phyloP scores from a whole-genome alignment of 768 basidiomycete genomes.

The Punctularia strigosozonata region DNA sequence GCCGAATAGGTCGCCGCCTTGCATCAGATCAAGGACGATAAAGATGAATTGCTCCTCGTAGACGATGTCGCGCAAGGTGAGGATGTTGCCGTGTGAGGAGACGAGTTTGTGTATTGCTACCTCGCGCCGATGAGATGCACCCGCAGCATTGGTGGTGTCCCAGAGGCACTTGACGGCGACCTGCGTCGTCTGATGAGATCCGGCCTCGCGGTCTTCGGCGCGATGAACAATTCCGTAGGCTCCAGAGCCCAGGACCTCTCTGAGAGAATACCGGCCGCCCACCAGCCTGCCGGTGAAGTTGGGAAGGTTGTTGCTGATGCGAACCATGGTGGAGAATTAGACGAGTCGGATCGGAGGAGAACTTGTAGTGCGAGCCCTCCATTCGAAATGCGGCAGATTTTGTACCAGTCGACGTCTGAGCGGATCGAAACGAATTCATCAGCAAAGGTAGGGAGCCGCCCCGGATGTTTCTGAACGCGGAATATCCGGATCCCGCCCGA shows the following conservation, averaged over 20 bases:
- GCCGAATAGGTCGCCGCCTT: conserved; percentile 33
- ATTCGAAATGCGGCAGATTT: no score
- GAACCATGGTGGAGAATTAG: no score
- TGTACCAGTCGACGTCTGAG: no score
- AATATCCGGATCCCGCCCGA: no score
- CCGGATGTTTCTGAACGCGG: no score
- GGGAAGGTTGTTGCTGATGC: no score
- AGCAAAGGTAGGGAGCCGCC: no score
- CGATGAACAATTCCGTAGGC: conserved; percentile 72
- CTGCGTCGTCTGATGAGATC: no score
- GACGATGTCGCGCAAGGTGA: conserved; percentile 56
- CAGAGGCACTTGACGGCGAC: conserved; percentile 73
- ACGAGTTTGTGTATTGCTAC: conserved; percentile 44
- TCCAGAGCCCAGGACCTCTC: conserved; percentile 57
- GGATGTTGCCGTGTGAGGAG: conserved; percentile 47
- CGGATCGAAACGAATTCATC: no score
- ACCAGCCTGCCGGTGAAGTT: no score
- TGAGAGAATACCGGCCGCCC: conserved; percentile 50
- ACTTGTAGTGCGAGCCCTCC: no score
- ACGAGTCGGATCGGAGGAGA: no score
- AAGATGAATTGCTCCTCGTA: conserved; percentile 52
- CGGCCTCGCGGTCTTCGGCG: conserved; percentile 39
- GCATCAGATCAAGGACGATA: conserved; percentile 42
- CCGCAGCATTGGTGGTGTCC: conserved; percentile 37
- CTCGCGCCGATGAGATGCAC: conserved; percentile 51